Evolutionary conservation across 108 stramenopile genomes (phyloP).

Genomic region (Pseudonitzschia delicatissima): DNA sequence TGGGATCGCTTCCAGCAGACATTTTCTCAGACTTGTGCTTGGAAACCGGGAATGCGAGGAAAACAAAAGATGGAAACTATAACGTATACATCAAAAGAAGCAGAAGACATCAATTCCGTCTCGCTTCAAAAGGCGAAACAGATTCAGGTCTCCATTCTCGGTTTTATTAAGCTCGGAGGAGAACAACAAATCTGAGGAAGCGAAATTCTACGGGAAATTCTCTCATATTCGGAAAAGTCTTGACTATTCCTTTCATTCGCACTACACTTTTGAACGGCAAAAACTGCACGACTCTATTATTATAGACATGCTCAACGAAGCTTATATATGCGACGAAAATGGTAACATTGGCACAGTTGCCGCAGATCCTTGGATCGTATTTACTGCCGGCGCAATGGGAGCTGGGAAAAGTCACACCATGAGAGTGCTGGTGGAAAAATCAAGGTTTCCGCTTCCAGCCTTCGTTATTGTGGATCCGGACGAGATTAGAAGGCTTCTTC

Average conservation of each 20-base stretch:
- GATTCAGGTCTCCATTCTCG: conserved; percentile 25
- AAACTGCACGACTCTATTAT: conserved; percentile 69
- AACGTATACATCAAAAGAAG: conserved; percentile 17
- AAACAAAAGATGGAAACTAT: conserved; percentile 20
- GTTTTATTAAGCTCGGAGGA: conserved; percentile 47
- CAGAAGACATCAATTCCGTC: background rate
- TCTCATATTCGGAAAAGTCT: conserved; percentile 59
- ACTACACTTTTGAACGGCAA: conserved; percentile 71
- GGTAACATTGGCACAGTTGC: conserved; percentile 72
- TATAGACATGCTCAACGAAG: conserved; percentile 45
- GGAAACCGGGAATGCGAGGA: conserved; percentile 38
- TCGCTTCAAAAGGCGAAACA: conserved; percentile 8
- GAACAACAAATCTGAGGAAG: conserved; percentile 37
- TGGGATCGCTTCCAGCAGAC: conserved; percentile 54
- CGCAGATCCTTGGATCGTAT: conserved; percentile 84
- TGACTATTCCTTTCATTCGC: conserved; percentile 65
- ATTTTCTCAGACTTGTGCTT: conserved; percentile 65
- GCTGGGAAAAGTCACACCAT: conserved; percentile 82
- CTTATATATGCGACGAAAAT: conserved; percentile 59
- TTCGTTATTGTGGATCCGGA: conserved; percentile 90
- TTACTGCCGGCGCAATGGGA: conserved; percentile 94
- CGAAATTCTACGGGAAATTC: conserved; percentile 54
- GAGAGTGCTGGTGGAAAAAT: conserved; percentile 49
- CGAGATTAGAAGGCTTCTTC: conserved; percentile 66
- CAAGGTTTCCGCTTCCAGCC: conserved; percentile 71